Evolutionary conservation across 768 basidiomycete species (phyloP), one percentile per base, ranked within the genome.

Genomic region (Leucocoprinus leucothites): DNA sequence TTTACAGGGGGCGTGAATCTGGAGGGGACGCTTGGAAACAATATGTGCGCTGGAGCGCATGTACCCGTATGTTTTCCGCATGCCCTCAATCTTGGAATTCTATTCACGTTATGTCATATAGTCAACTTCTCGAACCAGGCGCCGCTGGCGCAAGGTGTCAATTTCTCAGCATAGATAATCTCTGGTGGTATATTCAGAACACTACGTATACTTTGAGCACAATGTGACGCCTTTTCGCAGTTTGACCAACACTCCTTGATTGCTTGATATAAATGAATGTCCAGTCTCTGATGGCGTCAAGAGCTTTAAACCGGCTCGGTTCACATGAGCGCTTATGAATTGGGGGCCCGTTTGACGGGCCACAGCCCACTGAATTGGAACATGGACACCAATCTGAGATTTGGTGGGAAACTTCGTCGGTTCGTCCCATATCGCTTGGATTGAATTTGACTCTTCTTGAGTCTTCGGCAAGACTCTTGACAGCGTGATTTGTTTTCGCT

Each of bases 21-120:
- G 96, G 96, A 36, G 95, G 95, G 50, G 96, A 98, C 70, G 89
- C 95, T n/a, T 98, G 96, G 96, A 94, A 95, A 69, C 91, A 96
- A 69, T 94, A 94, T 62, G 89, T 94, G 38, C 84, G 92, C 49
- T 95, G 91, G 91, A 87, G 87, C 69, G 84, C 89, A 44, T 94
- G 91, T 68, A 97, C 95, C 9, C 74, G 80, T 81, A 64, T 48
- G 76, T 68, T 47, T n/a, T 34, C 24, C 18, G 19, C 21, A 35
- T 19, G 43, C 11, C 31, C 28, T 5, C 11, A 28, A 45, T 49
- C 43, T 51, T 58, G 35, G 43, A 57, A 5, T 3, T 13, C 4
- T 16, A 40, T 21, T 53, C 18, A 53, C 34, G 44, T 53, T 21
- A 59, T 49, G 22, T 48, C 35, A 38, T 58, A 28, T 56, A 82